These are phyloP conservation scores for Gamarada debralockiae DNA, from an alignment of 495 filamentous ascomycete genomes.

Conservation along the genomic window DNA sequence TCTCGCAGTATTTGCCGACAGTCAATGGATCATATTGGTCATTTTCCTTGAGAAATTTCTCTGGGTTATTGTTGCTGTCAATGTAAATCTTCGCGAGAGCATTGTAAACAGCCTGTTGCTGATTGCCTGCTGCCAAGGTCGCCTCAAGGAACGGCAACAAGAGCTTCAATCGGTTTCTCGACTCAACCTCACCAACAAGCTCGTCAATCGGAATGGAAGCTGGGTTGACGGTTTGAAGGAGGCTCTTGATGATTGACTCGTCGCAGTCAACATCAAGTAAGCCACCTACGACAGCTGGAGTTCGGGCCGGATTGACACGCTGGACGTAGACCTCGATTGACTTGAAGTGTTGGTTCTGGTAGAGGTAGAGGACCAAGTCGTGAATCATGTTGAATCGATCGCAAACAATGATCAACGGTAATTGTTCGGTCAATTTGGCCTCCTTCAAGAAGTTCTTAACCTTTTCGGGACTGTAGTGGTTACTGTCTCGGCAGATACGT, in stretches of 20 bases:
- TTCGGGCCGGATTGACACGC: constrained; percentile 90
- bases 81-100: constrained; percentile 99
- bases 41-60: constrained; percentile 98
- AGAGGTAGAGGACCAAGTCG: constrained; percentile 94
- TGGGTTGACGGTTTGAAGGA: constrained; percentile 84
- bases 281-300: constrained; percentile 91
- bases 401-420: constrained; percentile 97
- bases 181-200: constrained; percentile 92
- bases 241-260: constrained; percentile 89
- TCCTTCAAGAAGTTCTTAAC: constrained; percentile 99
- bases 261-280: constrained; percentile 98
- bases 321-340: constrained; percentile 99
- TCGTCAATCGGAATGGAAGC: constrained; percentile 90
- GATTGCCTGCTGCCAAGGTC: constrained; percentile 84
- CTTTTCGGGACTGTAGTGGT: constrained; percentile 54
- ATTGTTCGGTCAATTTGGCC: constrained; percentile 83
- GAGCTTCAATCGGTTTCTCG: constrained; percentile 91
- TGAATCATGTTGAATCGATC: constrained; percentile 99
- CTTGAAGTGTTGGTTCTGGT: constrained; percentile 99
- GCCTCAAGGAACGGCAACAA: constrained; percentile 95
- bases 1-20: constrained; percentile 98
- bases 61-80: constrained; percentile 97
- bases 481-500: constrained; percentile 94
- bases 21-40: constrained; percentile 90
- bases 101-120: constrained; percentile 97